Base-by-base conservation (phyloP, 805 yeast species). In the Wickerhamomyces tratensis region DNA sequence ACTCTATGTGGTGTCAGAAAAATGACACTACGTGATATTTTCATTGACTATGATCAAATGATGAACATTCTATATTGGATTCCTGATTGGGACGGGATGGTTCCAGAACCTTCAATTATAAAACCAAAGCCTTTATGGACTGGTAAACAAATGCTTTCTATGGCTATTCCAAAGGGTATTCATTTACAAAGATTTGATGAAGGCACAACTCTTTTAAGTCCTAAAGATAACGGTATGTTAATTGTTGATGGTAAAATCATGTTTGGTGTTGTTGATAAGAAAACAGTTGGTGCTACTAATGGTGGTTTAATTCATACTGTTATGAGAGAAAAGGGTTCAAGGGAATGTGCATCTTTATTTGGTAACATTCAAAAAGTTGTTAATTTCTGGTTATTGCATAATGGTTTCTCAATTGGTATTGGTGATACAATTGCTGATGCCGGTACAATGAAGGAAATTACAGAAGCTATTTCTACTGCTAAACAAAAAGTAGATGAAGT, bases 381-480 rank as follows among this genome's bases (percentile, higher is more conserved):
- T 36, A 93, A 93, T 65, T 93, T 75, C 63, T 93, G 98, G 99
- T 72, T 93, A 46, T 72, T 93, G 42, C 98, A 94, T 61, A 86
- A 86, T 56, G 98, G 98, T 46, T 93, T 93, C 68, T 91, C 98
- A 11, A 94, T 94, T 54, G 99, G 99, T 76, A 93, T 93, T 65
- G 99, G 99, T 72, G 99, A 93, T 67, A 93, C 98, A 5, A 94
- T 93, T 69, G 98, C 98, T 39, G 98, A 94, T 71, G 78, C 89
- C n/a, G 81, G 77, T 30, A 93, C 99, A 36, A 94, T 93, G 96
- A 79, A 81, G 52, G 83, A 82, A 52, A 89, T 93, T 54, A 93
- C 98, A 1, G 82, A 83, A 45, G 91, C 98, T 5, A 93, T 93
- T 63, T 81, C 86, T 41, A 86, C 81, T 47, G 98, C 98, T 13